These are phyloP conservation scores for Acer campestre DNA, from an alignment of 345 rosid species.

Conservation along the genomic window DNA sequence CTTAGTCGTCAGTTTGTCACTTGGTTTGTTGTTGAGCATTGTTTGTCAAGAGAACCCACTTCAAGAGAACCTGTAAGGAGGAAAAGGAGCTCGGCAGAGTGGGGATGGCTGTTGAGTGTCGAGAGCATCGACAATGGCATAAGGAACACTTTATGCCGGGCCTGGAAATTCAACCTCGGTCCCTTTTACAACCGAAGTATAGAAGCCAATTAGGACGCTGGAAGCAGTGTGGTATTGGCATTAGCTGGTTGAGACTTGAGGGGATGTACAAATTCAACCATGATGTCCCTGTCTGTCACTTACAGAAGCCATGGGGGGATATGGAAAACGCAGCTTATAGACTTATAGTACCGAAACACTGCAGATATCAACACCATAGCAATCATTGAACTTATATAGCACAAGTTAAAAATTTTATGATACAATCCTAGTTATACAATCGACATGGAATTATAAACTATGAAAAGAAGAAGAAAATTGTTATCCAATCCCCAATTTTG, in stretches of 20 bases:
- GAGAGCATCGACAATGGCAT: neutral
- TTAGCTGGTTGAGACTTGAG: neutral
- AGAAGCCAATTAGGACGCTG: neutral
- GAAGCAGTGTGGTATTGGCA: neutral
- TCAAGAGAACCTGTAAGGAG: neutral
- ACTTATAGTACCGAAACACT: neutral
- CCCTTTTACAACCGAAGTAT: neutral
- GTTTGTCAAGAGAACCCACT: neutral
- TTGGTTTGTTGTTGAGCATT: no score
- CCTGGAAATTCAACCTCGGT: neutral
- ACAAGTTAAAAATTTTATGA: neutral
- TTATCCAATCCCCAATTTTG: neutral
- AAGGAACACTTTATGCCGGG: neutral
- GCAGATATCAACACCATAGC: neutral
- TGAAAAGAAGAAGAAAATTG: neutral
- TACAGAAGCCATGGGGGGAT: neutral
- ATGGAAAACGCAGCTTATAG: neutral
- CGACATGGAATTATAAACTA: neutral
- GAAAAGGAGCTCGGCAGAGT: neutral
- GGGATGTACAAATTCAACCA: neutral
- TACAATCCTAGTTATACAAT: neutral
- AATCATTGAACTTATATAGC: neutral
- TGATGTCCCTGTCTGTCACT: neutral
- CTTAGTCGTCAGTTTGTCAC: no score
- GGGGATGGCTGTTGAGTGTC: neutral